Conservation (phyloP, 352 stramenopile species). For the Phytophthora podocarpi region DNA sequence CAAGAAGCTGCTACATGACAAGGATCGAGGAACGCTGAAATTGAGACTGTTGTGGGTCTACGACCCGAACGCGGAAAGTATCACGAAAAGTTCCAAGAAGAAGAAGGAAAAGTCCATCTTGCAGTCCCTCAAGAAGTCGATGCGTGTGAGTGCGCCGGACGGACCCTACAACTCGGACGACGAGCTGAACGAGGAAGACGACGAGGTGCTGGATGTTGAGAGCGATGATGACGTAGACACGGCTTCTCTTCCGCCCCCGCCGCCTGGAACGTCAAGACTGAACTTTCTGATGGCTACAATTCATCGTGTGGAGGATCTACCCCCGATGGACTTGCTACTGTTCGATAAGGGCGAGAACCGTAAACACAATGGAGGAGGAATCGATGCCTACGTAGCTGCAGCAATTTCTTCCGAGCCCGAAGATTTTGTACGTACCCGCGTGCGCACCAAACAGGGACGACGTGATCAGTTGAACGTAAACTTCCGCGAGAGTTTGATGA, state of each 20-base stretch:
- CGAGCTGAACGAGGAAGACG: conserved; percentile 57
- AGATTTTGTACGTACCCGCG: conserved; percentile 64
- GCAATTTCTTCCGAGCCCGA: conserved; percentile 36
- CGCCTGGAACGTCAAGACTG: conserved; percentile 49
- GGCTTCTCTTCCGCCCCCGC: conserved; percentile 30
- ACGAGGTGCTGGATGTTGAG: conserved; percentile 36
- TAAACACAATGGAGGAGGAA: conserved; percentile 52
- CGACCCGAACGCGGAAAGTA: conserved; percentile 48
- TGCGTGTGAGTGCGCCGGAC: conserved; percentile 46
- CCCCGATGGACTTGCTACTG: conserved; percentile 61
- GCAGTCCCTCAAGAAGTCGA: conserved; percentile 55
- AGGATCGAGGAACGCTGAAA: conserved; percentile 63
- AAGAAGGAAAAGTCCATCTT: conserved; percentile 54
- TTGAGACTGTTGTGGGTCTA: conserved; percentile 59
- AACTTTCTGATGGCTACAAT: conserved; percentile 66
- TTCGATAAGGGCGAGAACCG: conserved; percentile 54
- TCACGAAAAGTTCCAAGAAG: conserved; percentile 47
- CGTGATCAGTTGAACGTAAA: conserved; percentile 60
- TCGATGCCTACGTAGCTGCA: conserved; percentile 72
- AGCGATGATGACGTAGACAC: conserved; percentile 27
- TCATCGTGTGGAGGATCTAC: conserved; percentile 65
- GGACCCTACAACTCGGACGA: conserved; percentile 49
- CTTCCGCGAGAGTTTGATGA: conserved; percentile 75
- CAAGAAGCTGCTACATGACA: conserved; percentile 58
- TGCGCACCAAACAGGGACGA: conserved; percentile 65